Percentiles rank a stretch among this genome's conserved stretches.
Conservation (phyloP, 768 basidiomycete species). For the Rhizopogon salebrosus region DNA sequence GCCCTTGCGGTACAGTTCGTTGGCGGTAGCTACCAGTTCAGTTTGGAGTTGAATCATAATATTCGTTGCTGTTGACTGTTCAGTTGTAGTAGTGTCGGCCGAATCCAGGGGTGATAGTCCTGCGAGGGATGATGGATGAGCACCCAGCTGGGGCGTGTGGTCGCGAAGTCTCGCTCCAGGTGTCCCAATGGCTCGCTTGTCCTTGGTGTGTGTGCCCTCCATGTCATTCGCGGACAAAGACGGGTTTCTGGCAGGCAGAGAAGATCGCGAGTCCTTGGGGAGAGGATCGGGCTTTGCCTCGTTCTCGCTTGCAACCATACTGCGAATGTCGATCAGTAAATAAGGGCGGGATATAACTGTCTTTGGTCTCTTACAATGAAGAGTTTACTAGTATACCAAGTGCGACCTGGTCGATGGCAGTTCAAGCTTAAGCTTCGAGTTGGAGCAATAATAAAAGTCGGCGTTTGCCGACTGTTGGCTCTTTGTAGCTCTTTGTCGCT, state of each 20-base stretch:
- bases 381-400: not conserved
- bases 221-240: constrained; percentile 17
- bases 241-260: constrained; percentile 7
- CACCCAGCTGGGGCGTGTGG: constrained; percentile 22
- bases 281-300: constrained; percentile 16
- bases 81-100: constrained; percentile 42
- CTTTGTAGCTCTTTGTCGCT: no score
- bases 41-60: constrained; percentile 42
- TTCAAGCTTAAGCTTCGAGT: no score
- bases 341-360: not conserved
- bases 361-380: not conserved
- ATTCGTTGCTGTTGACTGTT: constrained; percentile 28
- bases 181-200: constrained; percentile 25
- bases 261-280: constrained; percentile 4
- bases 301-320: constrained; percentile 25
- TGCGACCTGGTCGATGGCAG: no score
- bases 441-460: no score
- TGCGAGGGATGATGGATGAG: constrained; percentile 18
- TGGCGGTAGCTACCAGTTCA: constrained; percentile 55
- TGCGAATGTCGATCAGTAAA: constrained; percentile 18
- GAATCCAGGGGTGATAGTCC: constrained; percentile 46
- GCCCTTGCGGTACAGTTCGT: constrained; percentile 52
- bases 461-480: no score
- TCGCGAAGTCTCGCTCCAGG: constrained; percentile 16
- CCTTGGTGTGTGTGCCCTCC: constrained; percentile 45